Base-by-base conservation (phyloP, 2,329 filamentous ascomycete genomes). In the Phialophora chinensis region DNA sequence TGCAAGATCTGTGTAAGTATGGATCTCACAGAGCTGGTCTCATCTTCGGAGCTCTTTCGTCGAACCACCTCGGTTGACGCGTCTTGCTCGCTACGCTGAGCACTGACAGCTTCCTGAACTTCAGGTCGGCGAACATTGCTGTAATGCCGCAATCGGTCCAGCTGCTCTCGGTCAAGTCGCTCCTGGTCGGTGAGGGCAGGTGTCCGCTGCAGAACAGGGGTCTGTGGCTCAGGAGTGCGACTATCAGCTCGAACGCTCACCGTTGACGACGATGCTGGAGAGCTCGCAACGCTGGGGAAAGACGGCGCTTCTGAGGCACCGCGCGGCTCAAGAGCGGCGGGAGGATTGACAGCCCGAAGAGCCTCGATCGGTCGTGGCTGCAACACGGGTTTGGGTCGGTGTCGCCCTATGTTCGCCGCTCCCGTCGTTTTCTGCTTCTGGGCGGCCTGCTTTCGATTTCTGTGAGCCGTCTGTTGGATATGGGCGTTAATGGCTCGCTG, bases 401-500 rank as follows among this genome's bases (percentile, higher is more conserved):
- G 33, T 23, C 64, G 59, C 14, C 64, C 64, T 53, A 66, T 60
- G 17, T 66, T 66, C 29, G 64, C 64, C 10, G 59, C 44, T 27
- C 49, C 64, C 3, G 53, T 35, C 7, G 52, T 54, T 33, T 50
- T 62, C 42, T 59, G 59, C 64, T 58, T 62, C 29, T 53, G 59
- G 25, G 59, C 64, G 12, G 64, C 64, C 25, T 62, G 53, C 20
- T 49, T 57, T 23, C 64, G 64, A 49, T 62, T 66, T 27, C 64
- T 38, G 33, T 66, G 60, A 23, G 59, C 64, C 35, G 53, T 66
- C 47, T 66, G 64, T 35, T 66, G 64, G 20, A 66, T 66, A 55
- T 66, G 64, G 27, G 64, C 64, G 44, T 66, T 66, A 20, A 66
- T 66, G 11, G 64, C 64, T 23, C 64, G 64, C 49, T 66, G 64